Evolutionary conservation across 768 basidiomycete species (phyloP).

Genomic region (Mycena albidolilacea): DNA sequence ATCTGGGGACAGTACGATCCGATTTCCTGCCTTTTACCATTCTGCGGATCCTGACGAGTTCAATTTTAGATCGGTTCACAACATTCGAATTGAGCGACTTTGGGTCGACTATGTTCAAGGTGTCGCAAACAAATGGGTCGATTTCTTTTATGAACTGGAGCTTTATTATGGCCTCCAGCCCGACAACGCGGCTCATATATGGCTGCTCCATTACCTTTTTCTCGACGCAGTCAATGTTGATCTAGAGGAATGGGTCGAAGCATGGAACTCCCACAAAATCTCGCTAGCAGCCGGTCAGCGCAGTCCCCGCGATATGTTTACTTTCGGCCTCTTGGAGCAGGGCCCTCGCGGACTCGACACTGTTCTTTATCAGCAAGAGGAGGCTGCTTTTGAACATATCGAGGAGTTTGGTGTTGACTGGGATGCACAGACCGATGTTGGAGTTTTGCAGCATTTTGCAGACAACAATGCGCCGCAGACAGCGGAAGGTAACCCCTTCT

Average conservation of each 20-base stretch:
- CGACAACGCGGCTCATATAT: slow-evolving; percentile 22
- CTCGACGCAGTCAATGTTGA: background rate
- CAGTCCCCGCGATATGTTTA: slow-evolving; percentile 9
- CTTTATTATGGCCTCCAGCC: slow-evolving; percentile 44
- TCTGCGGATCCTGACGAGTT: too few species aligned
- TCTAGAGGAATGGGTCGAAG: background rate
- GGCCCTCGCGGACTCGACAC: slow-evolving; percentile 12
- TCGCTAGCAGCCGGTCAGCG: background rate
- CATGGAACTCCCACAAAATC: slow-evolving; percentile 13
- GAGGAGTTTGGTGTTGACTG: slow-evolving; percentile 12
- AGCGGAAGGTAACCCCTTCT: background rate
- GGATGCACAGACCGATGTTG: background rate
- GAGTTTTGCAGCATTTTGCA: background rate
- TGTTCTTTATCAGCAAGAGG: background rate
- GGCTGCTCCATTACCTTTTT: slow-evolving; percentile 1
- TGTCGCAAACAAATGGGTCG: slow-evolving; percentile 54
- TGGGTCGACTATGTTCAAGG: slow-evolving; percentile 54
- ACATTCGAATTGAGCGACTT: slow-evolving; percentile 54
- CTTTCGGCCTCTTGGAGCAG: background rate
- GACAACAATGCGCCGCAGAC: background rate
- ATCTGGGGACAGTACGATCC: too few species aligned
- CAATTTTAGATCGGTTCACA: slow-evolving; percentile 47
- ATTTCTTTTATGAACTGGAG: slow-evolving; percentile 54
- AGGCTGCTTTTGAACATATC: background rate
- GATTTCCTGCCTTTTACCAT: too few species aligned